Evolutionary conservation across 2,329 filamentous ascomycete genomes (phyloP).

Genomic region (Aspergillus sp.): DNA sequence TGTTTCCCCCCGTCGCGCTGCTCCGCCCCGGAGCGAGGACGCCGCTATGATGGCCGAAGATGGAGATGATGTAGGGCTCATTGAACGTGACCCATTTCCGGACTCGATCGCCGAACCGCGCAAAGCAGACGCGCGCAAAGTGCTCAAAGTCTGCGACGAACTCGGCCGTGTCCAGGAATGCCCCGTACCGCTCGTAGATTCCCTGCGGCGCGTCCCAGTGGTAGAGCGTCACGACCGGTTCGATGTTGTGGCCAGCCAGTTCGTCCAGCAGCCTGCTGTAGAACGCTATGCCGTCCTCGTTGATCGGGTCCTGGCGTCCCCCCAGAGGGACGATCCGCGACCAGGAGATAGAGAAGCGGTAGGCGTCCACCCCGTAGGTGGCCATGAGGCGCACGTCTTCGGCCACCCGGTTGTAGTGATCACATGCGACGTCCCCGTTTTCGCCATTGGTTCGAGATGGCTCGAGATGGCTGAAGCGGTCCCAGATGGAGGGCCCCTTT

Average conservation of each 20-base stretch:
- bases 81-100: conserved; percentile 36
- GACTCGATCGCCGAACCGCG: conserved; percentile 29
- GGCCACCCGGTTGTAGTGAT: conserved; percentile 48
- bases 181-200: conserved; percentile 38
- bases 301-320: conserved; percentile 39
- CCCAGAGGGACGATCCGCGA: conserved; percentile 49
- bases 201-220: conserved; percentile 42
- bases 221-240: conserved; percentile 43
- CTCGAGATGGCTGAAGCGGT: conserved; percentile 34
- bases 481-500: conserved; percentile 38
- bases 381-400: conserved; percentile 38
- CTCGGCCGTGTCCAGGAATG: conserved; percentile 1
- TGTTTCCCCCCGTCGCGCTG: neutral
- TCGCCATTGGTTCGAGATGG: conserved; percentile 28
- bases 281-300: conserved; percentile 43
- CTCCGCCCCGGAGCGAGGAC: conserved; percentile 5
- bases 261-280: conserved; percentile 47
- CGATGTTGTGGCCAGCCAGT: conserved; percentile 38
- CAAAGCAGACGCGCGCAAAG: conserved; percentile 31
- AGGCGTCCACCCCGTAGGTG: conserved; percentile 28
- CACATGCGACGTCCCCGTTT: conserved; percentile 49
- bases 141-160: conserved; percentile 10
- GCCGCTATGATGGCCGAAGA: conserved; percentile 19
- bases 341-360: conserved; percentile 47
- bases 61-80: conserved; percentile 34